Evolutionary conservation across 805 yeast genomes (phyloP).

Genomic region (Hanseniaspora clermontiae): DNA sequence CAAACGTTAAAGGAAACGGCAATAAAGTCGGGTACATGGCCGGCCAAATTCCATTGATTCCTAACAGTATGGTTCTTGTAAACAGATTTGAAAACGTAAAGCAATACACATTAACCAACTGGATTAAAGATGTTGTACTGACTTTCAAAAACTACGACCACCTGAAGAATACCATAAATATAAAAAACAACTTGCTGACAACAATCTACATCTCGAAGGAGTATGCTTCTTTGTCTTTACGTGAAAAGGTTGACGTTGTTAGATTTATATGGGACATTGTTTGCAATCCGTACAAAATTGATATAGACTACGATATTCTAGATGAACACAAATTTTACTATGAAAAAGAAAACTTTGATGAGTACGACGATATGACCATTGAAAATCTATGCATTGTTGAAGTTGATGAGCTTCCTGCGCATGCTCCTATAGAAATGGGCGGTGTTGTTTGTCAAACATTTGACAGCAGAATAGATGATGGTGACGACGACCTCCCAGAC

Average conservation of each 20-base stretch:
- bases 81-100: conserved; percentile 10
- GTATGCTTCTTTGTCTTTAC: background rate
- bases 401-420: conserved; percentile 7
- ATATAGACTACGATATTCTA: background rate
- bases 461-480: background rate
- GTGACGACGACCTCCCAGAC: background rate
- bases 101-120: conserved; percentile 16
- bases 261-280: background rate
- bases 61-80: conserved; percentile 48
- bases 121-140: conserved; percentile 33
- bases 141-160: conserved; percentile 64
- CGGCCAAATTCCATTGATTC: conserved; percentile 84
- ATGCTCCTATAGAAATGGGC: conserved; percentile 7
- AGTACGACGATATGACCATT: background rate
- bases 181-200: background rate
- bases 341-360: background rate
- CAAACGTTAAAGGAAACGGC: conserved; percentile 28
- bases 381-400: background rate
- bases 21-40: conserved; percentile 51
- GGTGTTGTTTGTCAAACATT: background rate
- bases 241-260: background rate
- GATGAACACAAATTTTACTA: conserved; percentile 1
- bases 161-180: conserved; percentile 32
- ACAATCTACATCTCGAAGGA: background rate
- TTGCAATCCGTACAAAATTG: background rate